A percentile compares a stretch with the other conserved stretches of the same genome.
Evolutionary conservation across 495 filamentous ascomycete species (phyloP).

Genomic region (Bryoglossum gracile): DNA sequence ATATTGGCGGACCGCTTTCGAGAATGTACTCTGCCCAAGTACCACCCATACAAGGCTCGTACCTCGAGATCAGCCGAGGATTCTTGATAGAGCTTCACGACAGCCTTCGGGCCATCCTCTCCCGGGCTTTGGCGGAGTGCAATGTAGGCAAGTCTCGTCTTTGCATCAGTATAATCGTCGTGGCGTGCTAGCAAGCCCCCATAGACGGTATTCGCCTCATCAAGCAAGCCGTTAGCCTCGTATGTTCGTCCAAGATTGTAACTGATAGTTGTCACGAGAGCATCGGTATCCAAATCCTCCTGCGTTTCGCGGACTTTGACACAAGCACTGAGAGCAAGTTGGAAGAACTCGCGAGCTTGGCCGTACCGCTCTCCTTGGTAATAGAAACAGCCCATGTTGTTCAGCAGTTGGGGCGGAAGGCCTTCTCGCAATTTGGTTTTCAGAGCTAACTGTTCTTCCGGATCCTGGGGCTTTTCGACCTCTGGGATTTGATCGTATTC

Average conservation of each 20-base stretch:
- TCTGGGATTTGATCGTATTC: constrained; percentile 67
- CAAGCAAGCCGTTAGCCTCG: constrained; percentile 71
- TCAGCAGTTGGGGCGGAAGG: constrained; percentile 83
- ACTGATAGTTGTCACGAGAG: constrained; percentile 84
- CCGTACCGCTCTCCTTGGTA: constrained; percentile 79
- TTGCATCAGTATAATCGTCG: constrained; percentile 84
- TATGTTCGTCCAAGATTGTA: constrained; percentile 97
- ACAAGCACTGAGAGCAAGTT: constrained; percentile 81
- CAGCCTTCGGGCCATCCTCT: constrained; percentile 77
- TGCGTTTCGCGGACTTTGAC: constrained; percentile 63
- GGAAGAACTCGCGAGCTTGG: constrained; percentile 77
- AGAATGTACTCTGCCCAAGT: constrained; percentile 63
- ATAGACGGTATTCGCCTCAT: constrained; percentile 82
- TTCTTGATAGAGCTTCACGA: constrained; percentile 71
- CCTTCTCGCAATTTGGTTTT: constrained; percentile 58
- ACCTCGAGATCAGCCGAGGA: constrained; percentile 82
- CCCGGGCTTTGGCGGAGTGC: constrained; percentile 73
- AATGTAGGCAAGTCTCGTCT: constrained; percentile 81
- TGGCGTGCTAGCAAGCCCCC: constrained; percentile 76
- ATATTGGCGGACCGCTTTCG: constrained; percentile 75
- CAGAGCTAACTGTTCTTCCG: constrained; percentile 51
- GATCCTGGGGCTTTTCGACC: constrained; percentile 57
- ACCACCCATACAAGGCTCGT: constrained; percentile 89
- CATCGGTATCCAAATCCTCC: constrained; percentile 70
- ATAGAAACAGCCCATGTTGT: constrained; percentile 94